These are phyloP conservation scores for Tribonema minus DNA, from an alignment of 108 stramenopile species.

Conservation along the genomic window DNA sequence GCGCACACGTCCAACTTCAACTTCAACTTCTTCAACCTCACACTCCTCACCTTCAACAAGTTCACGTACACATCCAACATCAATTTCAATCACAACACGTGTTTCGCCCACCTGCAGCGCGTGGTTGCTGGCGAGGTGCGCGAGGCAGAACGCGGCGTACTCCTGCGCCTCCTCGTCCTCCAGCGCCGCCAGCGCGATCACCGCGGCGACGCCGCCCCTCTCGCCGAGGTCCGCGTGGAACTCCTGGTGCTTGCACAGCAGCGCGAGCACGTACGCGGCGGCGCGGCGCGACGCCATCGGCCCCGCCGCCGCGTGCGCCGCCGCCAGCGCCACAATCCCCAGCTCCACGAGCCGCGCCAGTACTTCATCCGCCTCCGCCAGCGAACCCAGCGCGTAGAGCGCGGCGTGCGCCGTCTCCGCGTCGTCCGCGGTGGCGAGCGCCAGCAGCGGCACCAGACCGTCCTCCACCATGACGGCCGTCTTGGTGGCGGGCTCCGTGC, in stretches of 20 bases:
- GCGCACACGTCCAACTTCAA: too few relatives aligned
- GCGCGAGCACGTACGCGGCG: constrained; percentile 67
- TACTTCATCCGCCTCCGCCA: constrained; percentile 65
- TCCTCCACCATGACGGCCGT: constrained; percentile 57
- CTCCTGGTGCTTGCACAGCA: constrained; percentile 62
- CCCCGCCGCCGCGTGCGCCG: constrained; percentile 50
- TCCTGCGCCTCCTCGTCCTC: constrained; percentile 75
- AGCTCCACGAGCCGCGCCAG: constrained; percentile 58
- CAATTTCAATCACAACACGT: too few relatives aligned
- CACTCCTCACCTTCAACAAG: too few relatives aligned
- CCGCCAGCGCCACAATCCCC: constrained; percentile 56
- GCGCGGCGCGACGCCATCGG: constrained; percentile 71
- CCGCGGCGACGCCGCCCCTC: constrained; percentile 60
- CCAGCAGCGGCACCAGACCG: constrained; percentile 61
- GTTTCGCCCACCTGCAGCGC: constrained; percentile 62
- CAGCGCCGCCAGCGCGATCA: constrained; percentile 62
- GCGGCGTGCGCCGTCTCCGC: constrained; percentile 59
- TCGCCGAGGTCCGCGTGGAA: constrained; percentile 61
- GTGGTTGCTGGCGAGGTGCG: constrained; percentile 69
- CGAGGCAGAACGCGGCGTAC: constrained; percentile 69
- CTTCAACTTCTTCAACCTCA: too few relatives aligned
- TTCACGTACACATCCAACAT: too few relatives aligned
- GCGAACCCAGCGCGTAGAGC: constrained; percentile 65
- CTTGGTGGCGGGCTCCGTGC: constrained; percentile 57
- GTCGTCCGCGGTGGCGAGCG: constrained; percentile 54